phyloP scores from a whole-genome alignment of 2,329 filamentous ascomycete genomes.

The Nemania diffusa region DNA sequence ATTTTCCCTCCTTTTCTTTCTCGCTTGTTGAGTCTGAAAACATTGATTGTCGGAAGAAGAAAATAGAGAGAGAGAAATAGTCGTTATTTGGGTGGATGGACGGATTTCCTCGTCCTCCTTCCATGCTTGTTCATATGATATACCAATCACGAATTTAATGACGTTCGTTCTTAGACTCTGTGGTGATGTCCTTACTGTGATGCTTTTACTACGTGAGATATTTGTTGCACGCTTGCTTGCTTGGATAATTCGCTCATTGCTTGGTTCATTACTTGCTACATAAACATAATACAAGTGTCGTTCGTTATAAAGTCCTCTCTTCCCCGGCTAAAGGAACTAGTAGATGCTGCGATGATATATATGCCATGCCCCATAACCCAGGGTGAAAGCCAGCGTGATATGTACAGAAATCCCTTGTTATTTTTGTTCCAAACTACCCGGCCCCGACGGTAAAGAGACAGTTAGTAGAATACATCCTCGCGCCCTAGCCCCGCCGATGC shows the following conservation, averaged over 20 bases:
- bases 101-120: neutral
- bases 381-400: neutral
- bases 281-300: slow-evolving; percentile 13
- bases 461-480: neutral
- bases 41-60: neutral
- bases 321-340: neutral
- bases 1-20: neutral
- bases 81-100: neutral
- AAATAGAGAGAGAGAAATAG: neutral
- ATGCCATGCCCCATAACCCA: neutral
- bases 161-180: neutral
- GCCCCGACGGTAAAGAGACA: neutral
- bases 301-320: slow-evolving; percentile 5
- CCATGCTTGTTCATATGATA: slow-evolving; percentile 24
- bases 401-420: neutral
- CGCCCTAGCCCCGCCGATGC: slow-evolving; percentile 33
- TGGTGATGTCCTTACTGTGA: neutral
- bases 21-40: too few relatives aligned
- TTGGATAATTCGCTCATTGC: neutral
- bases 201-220: neutral
- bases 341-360: neutral
- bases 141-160: slow-evolving; percentile 32
- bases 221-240: too few relatives aligned
- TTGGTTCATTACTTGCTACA: neutral
- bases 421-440: too few relatives aligned